Evolutionary conservation across 805 yeast species (phyloP).

Genomic region (Lipomyces mesembrius): DNA sequence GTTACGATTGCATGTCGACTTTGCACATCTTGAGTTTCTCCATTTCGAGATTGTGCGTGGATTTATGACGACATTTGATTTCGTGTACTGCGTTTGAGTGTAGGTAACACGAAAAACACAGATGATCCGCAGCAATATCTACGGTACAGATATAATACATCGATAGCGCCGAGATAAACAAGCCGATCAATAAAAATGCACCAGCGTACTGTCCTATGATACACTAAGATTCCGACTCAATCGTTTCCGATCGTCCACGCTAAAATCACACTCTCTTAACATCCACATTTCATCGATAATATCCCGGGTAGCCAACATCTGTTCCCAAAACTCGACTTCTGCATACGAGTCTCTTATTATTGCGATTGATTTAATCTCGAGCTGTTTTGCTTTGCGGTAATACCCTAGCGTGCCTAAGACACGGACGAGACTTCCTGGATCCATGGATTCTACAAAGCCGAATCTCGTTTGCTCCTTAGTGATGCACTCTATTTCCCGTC

Average conservation of each 20-base stretch:
- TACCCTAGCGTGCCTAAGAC: conserved; percentile 7
- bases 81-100: background rate
- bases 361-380: background rate
- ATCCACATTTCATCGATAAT: conserved; percentile 10
- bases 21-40: background rate
- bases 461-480: background rate
- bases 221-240: background rate
- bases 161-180: background rate
- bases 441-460: background rate
- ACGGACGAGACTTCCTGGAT: conserved; percentile 2
- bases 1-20: background rate
- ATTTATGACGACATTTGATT: background rate
- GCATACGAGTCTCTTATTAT: background rate
- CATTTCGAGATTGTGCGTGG: background rate
- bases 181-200: background rate
- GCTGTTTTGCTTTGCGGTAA: background rate
- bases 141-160: background rate
- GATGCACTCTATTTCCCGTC: conserved; percentile 7
- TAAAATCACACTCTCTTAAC: background rate
- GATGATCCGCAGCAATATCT: background rate
- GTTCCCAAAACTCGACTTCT: conserved; percentile 9
- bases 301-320: background rate
- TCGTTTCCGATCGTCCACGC: background rate
- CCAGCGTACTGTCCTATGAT: background rate
- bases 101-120: background rate